Evolutionary conservation across 2,329 filamentous ascomycete genomes (phyloP).

Genomic region (Thermothelomyces thermophilus): DNA sequence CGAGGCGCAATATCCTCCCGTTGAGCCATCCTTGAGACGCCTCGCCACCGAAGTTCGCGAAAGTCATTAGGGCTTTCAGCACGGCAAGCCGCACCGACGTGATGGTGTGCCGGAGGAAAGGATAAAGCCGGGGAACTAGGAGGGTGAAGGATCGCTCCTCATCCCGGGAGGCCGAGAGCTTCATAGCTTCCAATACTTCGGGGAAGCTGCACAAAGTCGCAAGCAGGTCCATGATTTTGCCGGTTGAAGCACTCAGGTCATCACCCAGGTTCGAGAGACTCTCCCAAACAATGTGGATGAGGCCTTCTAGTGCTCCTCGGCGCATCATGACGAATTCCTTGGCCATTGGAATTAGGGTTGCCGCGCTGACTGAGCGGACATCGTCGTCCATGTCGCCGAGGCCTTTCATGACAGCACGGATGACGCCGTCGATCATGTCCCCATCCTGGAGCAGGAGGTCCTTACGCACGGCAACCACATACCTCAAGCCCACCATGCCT

Average conservation of each 20-base stretch:
- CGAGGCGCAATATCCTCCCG: conserved; percentile 76
- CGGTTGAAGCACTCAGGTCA: conserved; percentile 93
- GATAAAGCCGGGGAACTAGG: conserved; percentile 87
- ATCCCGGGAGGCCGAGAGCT: conserved; percentile 74
- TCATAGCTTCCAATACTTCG: conserved; percentile 90
- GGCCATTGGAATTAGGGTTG: conserved; percentile 93
- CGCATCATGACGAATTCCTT: conserved; percentile 88
- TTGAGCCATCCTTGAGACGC: conserved; percentile 86
- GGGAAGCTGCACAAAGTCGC: conserved; percentile 94
- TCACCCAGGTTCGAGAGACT: conserved; percentile 95
- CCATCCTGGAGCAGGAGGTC: conserved; percentile 80
- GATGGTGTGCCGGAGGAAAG: conserved; percentile 94
- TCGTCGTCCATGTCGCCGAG: conserved; percentile 88
- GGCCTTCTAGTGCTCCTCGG: conserved; percentile 65
- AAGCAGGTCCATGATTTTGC: conserved; percentile 95
- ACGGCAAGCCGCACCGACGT: conserved; percentile 92
- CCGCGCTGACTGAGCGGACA: conserved; percentile 91
- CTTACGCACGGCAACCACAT: conserved; percentile 90
- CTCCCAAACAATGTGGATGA: conserved; percentile 96
- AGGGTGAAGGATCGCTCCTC: conserved; percentile 85
- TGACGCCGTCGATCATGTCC: conserved; percentile 85
- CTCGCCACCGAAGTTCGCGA: conserved; percentile 76
- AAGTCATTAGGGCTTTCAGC: conserved; percentile 84
- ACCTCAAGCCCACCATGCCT: conserved; percentile 93
- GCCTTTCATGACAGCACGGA: conserved; percentile 90